Conservation (phyloP, 495 filamentous ascomycete genomes). For the Pseudoneurospora amorphoporcata region DNA sequence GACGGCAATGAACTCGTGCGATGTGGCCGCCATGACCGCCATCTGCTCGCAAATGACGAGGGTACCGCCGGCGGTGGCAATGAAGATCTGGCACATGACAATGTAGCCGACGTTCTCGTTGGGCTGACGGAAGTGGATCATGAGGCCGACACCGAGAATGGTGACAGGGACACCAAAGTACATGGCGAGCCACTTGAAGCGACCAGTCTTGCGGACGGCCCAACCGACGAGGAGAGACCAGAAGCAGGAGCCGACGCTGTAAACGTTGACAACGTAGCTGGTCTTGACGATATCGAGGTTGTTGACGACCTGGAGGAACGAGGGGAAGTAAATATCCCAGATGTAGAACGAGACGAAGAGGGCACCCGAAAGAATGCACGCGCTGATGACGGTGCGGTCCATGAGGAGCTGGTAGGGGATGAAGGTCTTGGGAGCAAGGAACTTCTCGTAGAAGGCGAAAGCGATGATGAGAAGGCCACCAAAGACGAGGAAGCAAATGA, state of each 20-base stretch:
- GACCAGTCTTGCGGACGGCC: slow-evolving; percentile 46
- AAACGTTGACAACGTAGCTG: slow-evolving; percentile 57
- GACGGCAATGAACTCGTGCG: slow-evolving; percentile 56
- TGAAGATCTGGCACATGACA: slow-evolving; percentile 72
- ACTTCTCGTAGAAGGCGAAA: slow-evolving; percentile 52
- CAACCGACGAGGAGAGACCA: slow-evolving; percentile 48
- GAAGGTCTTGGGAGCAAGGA: slow-evolving; percentile 44
- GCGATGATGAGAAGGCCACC: slow-evolving; percentile 45
- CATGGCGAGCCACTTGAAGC: slow-evolving; percentile 51
- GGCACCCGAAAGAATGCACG: slow-evolving; percentile 43
- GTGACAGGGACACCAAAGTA: slow-evolving; percentile 53
- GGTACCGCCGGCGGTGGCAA: slow-evolving; percentile 53
- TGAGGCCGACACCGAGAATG: slow-evolving; percentile 54
- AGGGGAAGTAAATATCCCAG: slow-evolving; percentile 58
- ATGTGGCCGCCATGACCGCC: slow-evolving; percentile 53
- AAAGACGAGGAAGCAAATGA: slow-evolving; percentile 49
- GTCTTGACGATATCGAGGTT: slow-evolving; percentile 44
- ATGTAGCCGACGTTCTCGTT: slow-evolving; percentile 51
- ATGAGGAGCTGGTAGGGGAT: slow-evolving; percentile 49
- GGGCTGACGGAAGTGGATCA: slow-evolving; percentile 56
- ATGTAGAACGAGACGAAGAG: slow-evolving; percentile 56
- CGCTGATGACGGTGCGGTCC: slow-evolving; percentile 55
- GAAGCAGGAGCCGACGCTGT: slow-evolving; percentile 59
- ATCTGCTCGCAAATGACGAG: slow-evolving; percentile 56
- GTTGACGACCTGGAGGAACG: slow-evolving; percentile 65